These are phyloP conservation scores for Apostasia shenzhenica DNA, from an alignment of 106 monocot genomes.

Conservation along the genomic window DNA sequence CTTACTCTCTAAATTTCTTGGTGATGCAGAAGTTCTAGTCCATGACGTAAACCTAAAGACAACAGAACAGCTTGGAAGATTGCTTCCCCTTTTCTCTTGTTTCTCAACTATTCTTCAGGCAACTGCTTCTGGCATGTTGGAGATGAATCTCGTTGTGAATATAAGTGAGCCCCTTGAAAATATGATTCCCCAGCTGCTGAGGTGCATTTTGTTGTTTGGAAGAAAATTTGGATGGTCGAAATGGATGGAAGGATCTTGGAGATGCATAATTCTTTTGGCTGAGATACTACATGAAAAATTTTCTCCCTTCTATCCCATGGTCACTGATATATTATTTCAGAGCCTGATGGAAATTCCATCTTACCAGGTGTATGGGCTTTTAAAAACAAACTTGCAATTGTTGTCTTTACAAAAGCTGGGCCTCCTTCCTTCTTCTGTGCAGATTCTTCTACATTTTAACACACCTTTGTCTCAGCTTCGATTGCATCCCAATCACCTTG, in stretches of 20 bases:
- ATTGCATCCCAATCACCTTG: slow-evolving; percentile 72
- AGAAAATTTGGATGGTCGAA: slow-evolving; percentile 53
- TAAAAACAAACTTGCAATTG: slow-evolving; percentile 70
- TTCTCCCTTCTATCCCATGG: slow-evolving; percentile 43
- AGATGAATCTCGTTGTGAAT: slow-evolving; percentile 41
- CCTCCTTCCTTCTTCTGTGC: slow-evolving; percentile 52
- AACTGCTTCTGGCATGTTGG: slow-evolving; percentile 43
- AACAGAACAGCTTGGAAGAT: slow-evolving; percentile 31
- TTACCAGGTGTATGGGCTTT: slow-evolving; percentile 35
- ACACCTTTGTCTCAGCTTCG: slow-evolving; percentile 69
- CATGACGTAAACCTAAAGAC: slow-evolving; percentile 39
- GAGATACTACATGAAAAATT: slow-evolving; percentile 74
- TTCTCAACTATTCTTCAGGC: slow-evolving; percentile 79
- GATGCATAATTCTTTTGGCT: slow-evolving; percentile 69
- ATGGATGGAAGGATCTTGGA: slow-evolving; percentile 55
- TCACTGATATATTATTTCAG: slow-evolving; percentile 62
- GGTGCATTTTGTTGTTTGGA: slow-evolving; percentile 45
- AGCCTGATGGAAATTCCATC: slow-evolving; percentile 40
- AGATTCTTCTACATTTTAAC: slow-evolving; percentile 47
- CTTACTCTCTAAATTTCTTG: slow-evolving; percentile 84
- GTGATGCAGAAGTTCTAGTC: slow-evolving; percentile 79
- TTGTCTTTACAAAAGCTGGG: slow-evolving; percentile 63
- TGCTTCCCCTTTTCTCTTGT: slow-evolving; percentile 80
- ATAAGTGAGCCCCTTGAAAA: slow-evolving; percentile 43
- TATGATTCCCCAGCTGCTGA: slow-evolving; percentile 59